Evolutionary conservation across 176 grass and related monocot genomes (phyloP).

Genomic region (Triticum dicoccoides): DNA sequence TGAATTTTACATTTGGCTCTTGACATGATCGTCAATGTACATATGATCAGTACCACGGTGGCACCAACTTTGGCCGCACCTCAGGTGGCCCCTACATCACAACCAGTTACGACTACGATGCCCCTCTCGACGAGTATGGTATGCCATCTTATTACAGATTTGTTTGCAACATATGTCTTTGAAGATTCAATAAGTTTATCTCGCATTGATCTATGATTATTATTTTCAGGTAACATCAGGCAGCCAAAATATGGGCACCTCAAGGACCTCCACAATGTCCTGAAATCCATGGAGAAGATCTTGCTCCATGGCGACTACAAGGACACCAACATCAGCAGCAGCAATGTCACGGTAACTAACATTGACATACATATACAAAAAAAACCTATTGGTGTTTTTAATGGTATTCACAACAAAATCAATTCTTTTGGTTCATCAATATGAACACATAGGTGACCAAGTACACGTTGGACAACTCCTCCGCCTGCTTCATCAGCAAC

Average conservation of each 20-base stretch:
- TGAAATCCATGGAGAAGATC: conserved; percentile 20
- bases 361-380: not conserved
- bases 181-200: not conserved
- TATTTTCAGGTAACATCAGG: not conserved
- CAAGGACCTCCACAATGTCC: not conserved
- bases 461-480: conserved; percentile 28
- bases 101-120: conserved; percentile 87
- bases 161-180: no score
- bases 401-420: not conserved
- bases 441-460: not conserved
- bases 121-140: conserved; percentile 93
- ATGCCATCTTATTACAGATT: not conserved
- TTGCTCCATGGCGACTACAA: conserved; percentile 5
- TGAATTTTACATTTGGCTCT: not conserved
- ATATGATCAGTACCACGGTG: conserved; percentile 70
- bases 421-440: not conserved
- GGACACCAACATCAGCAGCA: not conserved
- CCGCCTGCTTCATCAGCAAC: conserved; percentile 78
- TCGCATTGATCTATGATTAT: not conserved
- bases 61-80: conserved; percentile 77
- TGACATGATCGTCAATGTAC: not conserved
- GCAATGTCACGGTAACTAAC: not conserved
- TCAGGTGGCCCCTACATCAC: conserved; percentile 83
- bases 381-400: no score
- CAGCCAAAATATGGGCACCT: not conserved